Percentiles rank a stretch among this genome's conserved stretches.
Evolutionary conservation across 78 protist genomes (phyloP).

Genomic region (Monocercomonoides exilis): DNA sequence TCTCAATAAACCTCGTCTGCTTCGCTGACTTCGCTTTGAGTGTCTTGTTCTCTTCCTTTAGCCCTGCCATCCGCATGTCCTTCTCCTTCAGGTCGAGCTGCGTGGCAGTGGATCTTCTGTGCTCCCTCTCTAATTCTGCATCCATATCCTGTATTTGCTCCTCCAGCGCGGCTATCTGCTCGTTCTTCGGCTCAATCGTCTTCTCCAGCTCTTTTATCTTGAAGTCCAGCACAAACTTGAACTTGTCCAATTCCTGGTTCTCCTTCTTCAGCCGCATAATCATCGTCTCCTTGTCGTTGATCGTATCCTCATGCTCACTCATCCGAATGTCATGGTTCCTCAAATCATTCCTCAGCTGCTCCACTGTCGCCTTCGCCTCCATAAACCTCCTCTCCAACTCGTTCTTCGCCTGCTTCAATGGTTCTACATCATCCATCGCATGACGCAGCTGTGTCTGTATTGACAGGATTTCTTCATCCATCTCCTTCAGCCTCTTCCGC

Average conservation of each 20-base stretch:
- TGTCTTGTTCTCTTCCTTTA: neutral
- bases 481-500: neutral
- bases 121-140: neutral
- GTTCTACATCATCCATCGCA: neutral
- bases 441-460: neutral
- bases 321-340: neutral
- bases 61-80: neutral
- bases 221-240: neutral
- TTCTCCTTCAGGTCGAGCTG: neutral
- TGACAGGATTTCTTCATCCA: neutral
- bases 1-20: neutral
- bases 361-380: neutral
- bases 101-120: neutral
- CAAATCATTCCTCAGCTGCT: neutral
- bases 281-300: constrained; percentile 1
- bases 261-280: constrained; percentile 4
- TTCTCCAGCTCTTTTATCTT: neutral
- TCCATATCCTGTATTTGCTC: constrained; percentile 11
- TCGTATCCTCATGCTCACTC: neutral
- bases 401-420: neutral
- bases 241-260: constrained; percentile 15
- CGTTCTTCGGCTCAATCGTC: neutral
- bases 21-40: neutral
- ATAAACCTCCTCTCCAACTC: neutral
- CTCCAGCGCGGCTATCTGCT: constrained; percentile 3